A percentile compares a stretch with the other conserved stretches of the same genome.
Conservation (phyloP, 1,139 yeast species). For the Kodamaea derodonti region DNA sequence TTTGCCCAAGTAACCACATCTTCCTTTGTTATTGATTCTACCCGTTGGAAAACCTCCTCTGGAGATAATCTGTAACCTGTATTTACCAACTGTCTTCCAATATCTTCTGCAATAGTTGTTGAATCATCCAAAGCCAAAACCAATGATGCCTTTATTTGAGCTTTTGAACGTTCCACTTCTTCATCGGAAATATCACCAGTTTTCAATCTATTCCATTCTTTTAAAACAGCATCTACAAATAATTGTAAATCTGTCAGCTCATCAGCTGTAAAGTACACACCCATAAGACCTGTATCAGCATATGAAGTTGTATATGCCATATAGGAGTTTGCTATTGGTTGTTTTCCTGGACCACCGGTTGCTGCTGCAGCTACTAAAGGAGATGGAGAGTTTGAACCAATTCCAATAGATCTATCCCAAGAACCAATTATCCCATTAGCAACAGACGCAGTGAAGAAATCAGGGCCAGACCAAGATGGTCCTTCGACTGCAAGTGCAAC, state of each 20-base stretch:
- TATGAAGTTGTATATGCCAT: conserved; percentile 96
- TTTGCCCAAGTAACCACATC: conserved; percentile 91
- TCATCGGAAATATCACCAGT: conserved; percentile 71
- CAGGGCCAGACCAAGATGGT: conserved; percentile 95
- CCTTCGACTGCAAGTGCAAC: conserved; percentile 97
- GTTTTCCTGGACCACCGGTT: conserved; percentile 48
- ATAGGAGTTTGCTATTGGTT: conserved; percentile 82
- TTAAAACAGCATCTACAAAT: conserved; percentile 67
- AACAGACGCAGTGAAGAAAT: conserved; percentile 90
- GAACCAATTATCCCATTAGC: conserved; percentile 96
- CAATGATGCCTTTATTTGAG: conserved; percentile 90
- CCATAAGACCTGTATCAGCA: conserved; percentile 98
- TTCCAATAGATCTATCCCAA: conserved; percentile 92
- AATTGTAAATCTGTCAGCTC: conserved; percentile 61
- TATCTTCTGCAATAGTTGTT: conserved; percentile 95
- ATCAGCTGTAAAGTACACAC: conserved; percentile 87
- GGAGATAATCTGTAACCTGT: conserved; percentile 90
- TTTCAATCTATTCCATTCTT: conserved; percentile 87
- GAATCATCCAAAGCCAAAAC: conserved; percentile 89
- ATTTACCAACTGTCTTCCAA: conserved; percentile 94
- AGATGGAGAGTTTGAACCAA: conserved; percentile 67
- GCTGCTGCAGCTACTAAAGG: conserved; percentile 77
- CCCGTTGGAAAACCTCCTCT: conserved; percentile 84
- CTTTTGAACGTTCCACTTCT: conserved; percentile 91
- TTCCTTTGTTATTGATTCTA: conserved; percentile 70